phyloP scores from a whole-genome alignment of 75 land plant species.

The Azolla pinnata region DNA sequence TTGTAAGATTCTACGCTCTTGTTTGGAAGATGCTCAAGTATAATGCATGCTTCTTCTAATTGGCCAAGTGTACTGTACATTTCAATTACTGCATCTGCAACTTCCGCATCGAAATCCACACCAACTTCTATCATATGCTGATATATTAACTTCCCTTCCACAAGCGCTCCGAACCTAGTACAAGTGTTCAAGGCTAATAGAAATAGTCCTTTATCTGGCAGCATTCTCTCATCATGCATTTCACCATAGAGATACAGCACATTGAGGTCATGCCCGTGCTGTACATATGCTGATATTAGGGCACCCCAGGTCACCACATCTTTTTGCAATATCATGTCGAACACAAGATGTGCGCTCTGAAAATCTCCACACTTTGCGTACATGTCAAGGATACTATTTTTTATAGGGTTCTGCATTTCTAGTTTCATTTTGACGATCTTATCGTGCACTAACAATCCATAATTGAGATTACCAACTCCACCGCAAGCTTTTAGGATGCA shows the following conservation, averaged over 20 bases:
- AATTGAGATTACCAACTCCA: constrained; percentile 7
- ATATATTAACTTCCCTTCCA: not conserved
- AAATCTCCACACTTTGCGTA: constrained; percentile 45
- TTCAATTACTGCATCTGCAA: constrained; percentile 28
- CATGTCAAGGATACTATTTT: constrained; percentile 57
- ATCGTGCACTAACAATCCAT: constrained; percentile 32
- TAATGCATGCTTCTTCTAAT: constrained; percentile 2
- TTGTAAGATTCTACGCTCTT: constrained; percentile 34
- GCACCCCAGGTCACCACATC: constrained; percentile 48
- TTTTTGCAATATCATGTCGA: constrained; percentile 31
- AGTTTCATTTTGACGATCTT: constrained; percentile 23
- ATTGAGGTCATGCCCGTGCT: constrained; percentile 14
- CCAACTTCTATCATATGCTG: not conserved
- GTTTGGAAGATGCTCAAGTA: constrained; percentile 30
- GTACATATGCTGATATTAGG: constrained; percentile 29
- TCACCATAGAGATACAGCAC: constrained; percentile 26
- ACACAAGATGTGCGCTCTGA: constrained; percentile 27
- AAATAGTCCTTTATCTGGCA: constrained; percentile 14
- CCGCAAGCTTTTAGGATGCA: constrained; percentile 46
- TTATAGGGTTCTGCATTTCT: constrained; percentile 28
- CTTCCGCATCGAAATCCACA: constrained; percentile 1
- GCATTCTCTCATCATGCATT: constrained; percentile 30
- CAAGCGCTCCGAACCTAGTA: not conserved
- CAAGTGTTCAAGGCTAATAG: not conserved
- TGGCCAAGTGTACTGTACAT: constrained; percentile 26